phyloP scores from a whole-genome alignment of 2,329 filamentous ascomycete species.

The Alternaria tenuissima region DNA sequence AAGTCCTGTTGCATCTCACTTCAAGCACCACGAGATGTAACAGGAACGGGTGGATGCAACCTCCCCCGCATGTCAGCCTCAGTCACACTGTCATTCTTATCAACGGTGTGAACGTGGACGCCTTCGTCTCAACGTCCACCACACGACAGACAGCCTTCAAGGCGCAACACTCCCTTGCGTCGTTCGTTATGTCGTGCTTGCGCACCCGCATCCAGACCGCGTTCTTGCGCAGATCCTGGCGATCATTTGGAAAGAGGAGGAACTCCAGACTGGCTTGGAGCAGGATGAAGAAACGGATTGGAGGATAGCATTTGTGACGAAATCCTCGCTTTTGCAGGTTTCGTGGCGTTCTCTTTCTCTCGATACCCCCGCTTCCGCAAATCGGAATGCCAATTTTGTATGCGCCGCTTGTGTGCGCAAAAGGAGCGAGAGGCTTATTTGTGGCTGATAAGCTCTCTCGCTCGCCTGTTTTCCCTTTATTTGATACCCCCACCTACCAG shows the following conservation, averaged over 20 bases:
- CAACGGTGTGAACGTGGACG: slow-evolving; percentile 4
- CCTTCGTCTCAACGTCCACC: neutral
- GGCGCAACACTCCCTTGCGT: neutral
- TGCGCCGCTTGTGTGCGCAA: slow-evolving; percentile 27
- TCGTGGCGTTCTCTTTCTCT: slow-evolving; percentile 17
- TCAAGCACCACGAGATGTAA: neutral
- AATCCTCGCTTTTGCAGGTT: slow-evolving; percentile 11
- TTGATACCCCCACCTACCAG: slow-evolving; percentile 39
- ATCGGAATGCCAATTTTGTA: slow-evolving; percentile 32
- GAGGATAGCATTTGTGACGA: slow-evolving; percentile 7
- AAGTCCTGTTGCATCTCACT: neutral
- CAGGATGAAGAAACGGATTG: neutral
- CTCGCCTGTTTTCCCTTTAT: slow-evolving; percentile 36
- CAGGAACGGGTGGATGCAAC: slow-evolving; percentile 1
- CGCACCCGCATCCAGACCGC: slow-evolving; percentile 11
- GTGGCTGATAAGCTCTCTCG: slow-evolving; percentile 28
- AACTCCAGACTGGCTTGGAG: neutral
- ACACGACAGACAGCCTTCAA: slow-evolving; percentile 8
- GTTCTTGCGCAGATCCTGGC: slow-evolving; percentile 8
- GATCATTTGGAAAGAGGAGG: slow-evolving; percentile 1
- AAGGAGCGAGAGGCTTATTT: slow-evolving; percentile 33
- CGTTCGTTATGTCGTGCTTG: neutral
- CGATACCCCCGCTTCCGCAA: slow-evolving; percentile 33
- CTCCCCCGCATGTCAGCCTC: slow-evolving; percentile 1
- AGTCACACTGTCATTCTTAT: slow-evolving; percentile 1